These are phyloP conservation scores for Candida sp. DNA, from an alignment of 1,139 yeast species.

Conservation along the genomic window DNA sequence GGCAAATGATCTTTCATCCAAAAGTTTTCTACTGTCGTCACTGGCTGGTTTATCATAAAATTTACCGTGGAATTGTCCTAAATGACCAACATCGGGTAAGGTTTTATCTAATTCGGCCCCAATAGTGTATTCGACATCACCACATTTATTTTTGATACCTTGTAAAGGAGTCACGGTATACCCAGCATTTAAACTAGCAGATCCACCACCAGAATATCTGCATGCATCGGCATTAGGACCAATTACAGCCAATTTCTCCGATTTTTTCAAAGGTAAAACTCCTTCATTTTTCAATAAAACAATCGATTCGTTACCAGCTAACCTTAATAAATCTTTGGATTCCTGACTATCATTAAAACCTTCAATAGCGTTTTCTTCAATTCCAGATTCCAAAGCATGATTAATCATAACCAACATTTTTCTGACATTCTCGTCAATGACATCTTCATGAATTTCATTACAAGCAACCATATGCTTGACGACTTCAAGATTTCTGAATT, in stretches of 20 bases:
- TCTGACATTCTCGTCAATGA: conserved; percentile 43
- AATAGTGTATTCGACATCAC: conserved; percentile 19
- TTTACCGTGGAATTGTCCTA: conserved; percentile 18
- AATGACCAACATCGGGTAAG: conserved; percentile 25
- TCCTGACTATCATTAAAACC: conserved; percentile 39
- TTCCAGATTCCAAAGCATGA: conserved; percentile 37
- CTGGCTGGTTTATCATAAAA: conserved; percentile 32
- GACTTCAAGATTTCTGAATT: conserved; percentile 38
- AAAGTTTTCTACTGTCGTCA: conserved; percentile 23
- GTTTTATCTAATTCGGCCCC: conserved; percentile 30
- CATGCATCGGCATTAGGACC: conserved; percentile 35
- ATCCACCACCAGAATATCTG: conserved; percentile 36
- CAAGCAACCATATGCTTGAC: conserved; percentile 34
- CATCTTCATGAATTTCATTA: conserved; percentile 25
- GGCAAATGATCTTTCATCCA: conserved; percentile 32
- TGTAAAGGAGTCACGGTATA: conserved; percentile 32
- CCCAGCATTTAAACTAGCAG: conserved; percentile 29
- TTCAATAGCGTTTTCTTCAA: conserved; percentile 39
- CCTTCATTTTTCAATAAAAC: conserved; percentile 53
- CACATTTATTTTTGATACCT: conserved; percentile 24
- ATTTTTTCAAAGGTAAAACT: conserved; percentile 37
- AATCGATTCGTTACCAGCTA: conserved; percentile 48
- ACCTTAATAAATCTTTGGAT: conserved; percentile 40
- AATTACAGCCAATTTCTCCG: conserved; percentile 28
- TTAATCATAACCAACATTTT: conserved; percentile 45